Base-by-base conservation (phyloP, 1,284 basidiomycete genomes). In the Amylostereum areolatum region DNA sequence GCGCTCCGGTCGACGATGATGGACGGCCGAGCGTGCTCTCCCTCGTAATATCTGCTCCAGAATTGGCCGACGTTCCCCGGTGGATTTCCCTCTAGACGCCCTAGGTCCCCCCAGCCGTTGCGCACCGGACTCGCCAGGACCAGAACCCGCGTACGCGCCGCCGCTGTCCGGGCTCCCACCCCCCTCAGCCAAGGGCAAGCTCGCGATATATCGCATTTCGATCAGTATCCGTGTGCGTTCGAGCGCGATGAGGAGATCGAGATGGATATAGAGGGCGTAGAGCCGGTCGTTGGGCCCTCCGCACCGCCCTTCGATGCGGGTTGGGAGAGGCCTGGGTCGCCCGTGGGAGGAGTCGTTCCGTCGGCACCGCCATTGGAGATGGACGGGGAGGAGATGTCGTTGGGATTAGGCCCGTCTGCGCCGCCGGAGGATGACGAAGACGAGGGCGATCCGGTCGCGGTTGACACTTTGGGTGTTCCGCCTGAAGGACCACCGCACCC, bases 281-380 rank as follows among this genome's bases (percentile, higher is more conserved):
- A 68, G 41, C 62, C 65, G 5, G 66, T 67, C 45, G 52, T 61
- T 45, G 71, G 57, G 42, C 71, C 70, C 4, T 73, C 71, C 47
- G 72, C 69, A n/a, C 72, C 74, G 33, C 71, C 71, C 2, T 73
- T 77, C 46, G 75, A 72, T 55, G 65, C 52, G 45, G 59, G 49
- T n/a, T n/a, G n/a, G n/a, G n/a, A n/a, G n/a, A n/a, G n/a, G n/a
- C n/a, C n/a, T n/a, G n/a, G n/a, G n/a, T n/a, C n/a, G n/a, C n/a
- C n/a, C n/a, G n/a, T n/a, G n/a, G n/a, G n/a, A n/a, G 36, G 55
- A 57, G 33, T n/a, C 6, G 44, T 29, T 11, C 33, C 40, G 25
- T 45, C 41, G 35, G 43, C 41, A 11, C 48, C 54, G 24, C 49
- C 49, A 4, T 46, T 42, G 34, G 47, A 45, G 36, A 29, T 47